Evolutionary conservation across 495 filamentous ascomycete genomes (phyloP), one percentile per base, ranked within the genome.

Genomic region (Delitschia confertaspora): DNA sequence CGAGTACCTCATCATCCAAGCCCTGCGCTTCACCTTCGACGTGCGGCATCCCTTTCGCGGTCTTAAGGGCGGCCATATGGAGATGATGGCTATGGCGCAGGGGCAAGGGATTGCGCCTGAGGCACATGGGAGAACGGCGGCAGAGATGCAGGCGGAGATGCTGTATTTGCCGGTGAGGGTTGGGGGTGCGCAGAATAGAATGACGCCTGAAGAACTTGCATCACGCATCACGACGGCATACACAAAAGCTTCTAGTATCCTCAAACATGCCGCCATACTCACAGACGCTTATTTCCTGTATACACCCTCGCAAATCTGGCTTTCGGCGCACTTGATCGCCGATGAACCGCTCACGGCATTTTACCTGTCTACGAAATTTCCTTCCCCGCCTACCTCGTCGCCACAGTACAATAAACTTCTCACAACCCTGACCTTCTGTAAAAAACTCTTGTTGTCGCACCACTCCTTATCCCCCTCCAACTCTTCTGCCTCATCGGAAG

Each of bases 211-310:
- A n/a, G 29, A 31, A 20, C 20, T 60, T 54, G 52, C 65, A 19
- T 49, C 62, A 16, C 69, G 86, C 9, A 75, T 93, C 39, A 68
- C 69, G 20, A 62, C 66, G 6, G 86, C 85, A 1, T 86, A 94
- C 56, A 66, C 62, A 23, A 74, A 68, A 42, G 83, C 88, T 4
- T 75, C 80, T 31, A 73, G 80, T 3, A 69, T 83, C 27, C 72
- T 95, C 24, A 87, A 86, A 47, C 78, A 75, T 31, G 79, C 83
- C 35, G 84, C 87, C 1, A 66, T 91, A 30, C 73, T 94, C 51
- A 89, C 89, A 19, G 91, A 98, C 57, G 87, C 74, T 16, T 95
- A 95, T 65, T 95, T 96, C 68, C 80, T 94, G 56, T 96, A 85
- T 65, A 93, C 93, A 2, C 93, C 91, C 0, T 81, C 83, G 10